These are phyloP conservation scores for Aspergillus sergii DNA, from an alignment of 2,329 filamentous ascomycete genomes.

Conservation along the genomic window DNA sequence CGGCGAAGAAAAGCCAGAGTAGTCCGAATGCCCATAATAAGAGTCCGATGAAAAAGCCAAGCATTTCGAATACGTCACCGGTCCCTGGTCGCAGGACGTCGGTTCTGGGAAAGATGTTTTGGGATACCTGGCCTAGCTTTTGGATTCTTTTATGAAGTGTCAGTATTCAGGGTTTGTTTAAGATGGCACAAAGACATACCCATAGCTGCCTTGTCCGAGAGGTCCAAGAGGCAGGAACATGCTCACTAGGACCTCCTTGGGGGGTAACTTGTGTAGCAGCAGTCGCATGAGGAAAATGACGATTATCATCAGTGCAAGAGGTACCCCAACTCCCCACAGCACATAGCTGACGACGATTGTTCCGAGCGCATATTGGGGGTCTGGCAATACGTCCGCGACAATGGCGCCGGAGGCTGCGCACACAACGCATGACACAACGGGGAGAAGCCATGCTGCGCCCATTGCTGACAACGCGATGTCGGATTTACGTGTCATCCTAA, in stretches of 20 bases:
- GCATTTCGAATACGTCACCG: constrained; percentile 29
- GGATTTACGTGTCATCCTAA: constrained; percentile 12
- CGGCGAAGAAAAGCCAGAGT: constrained; percentile 36
- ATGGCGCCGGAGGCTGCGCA: constrained; percentile 64
- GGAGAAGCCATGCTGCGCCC: constrained; percentile 61
- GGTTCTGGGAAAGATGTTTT: constrained; percentile 26
- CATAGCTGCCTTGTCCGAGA: constrained; percentile 65
- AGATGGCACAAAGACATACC: constrained; percentile 18
- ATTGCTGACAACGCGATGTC: constrained; percentile 47
- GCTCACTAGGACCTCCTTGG: constrained; percentile 67
- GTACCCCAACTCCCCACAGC: constrained; percentile 67
- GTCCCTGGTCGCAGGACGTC: constrained; percentile 24
- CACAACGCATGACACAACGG: constrained; percentile 67
- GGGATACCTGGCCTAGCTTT: constrained; percentile 51
- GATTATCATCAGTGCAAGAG: constrained; percentile 63
- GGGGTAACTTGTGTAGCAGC: constrained; percentile 65
- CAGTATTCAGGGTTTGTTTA: background rate
- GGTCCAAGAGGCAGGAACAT: constrained; percentile 68
- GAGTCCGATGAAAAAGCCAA: constrained; percentile 33
- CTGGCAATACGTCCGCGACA: constrained; percentile 59
- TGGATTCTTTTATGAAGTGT: constrained; percentile 38
- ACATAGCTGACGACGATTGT: constrained; percentile 66
- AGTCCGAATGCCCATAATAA: constrained; percentile 39
- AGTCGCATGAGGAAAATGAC: constrained; percentile 70
- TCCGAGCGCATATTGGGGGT: constrained; percentile 56